Base-by-base conservation (phyloP, 2,329 filamentous ascomycete species). In the Xylariales sp. region DNA sequence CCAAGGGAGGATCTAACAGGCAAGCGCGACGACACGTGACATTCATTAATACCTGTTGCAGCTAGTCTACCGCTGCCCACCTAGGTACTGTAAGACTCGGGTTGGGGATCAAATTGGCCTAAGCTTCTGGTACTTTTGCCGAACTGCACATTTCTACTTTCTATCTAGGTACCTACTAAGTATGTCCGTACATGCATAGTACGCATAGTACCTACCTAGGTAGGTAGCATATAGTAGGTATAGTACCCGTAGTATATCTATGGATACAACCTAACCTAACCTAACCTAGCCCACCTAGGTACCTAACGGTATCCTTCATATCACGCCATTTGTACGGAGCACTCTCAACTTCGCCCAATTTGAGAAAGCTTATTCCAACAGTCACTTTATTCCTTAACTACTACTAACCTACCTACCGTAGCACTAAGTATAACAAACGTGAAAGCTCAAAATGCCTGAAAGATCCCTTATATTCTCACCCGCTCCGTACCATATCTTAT, bases 401-500 rank as follows among this genome's bases (percentile, higher is more conserved):
- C 12, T 7, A 58, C 18, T 45, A 43, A 54, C 9, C 57, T 54
- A 58, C 9, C 36, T 39, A 39, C 23, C 23, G 23, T 23, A 23
- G 23, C 23, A 39, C 36, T 39, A 39, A 39, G 36, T 8, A 46
- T 8, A n/a, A 18, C 12, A 58, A 52, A 8, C 30, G 18, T 10
- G 23, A 32, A 50, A 64, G n/a, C 16, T 39, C 72, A 82, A 73
- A 62, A 87, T 87, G 85, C 74, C 80, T 10, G 78, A 75, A 10
- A 54, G 75, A 64, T 85, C 86, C 23, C 80, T 87, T 16, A 78
- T 93, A 65, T 85, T 87, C 66, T 89, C 89, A 28, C 86, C 87
- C 55, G 90, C 87, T 54, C 90, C 91, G 14, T 95, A 93, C 80
- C 93, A 95, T 79, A 86, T 95, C 68, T 39, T 39, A 10, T 9